phyloP scores from a whole-genome alignment of 768 basidiomycete species.

The Rhizopogon salebrosus region DNA sequence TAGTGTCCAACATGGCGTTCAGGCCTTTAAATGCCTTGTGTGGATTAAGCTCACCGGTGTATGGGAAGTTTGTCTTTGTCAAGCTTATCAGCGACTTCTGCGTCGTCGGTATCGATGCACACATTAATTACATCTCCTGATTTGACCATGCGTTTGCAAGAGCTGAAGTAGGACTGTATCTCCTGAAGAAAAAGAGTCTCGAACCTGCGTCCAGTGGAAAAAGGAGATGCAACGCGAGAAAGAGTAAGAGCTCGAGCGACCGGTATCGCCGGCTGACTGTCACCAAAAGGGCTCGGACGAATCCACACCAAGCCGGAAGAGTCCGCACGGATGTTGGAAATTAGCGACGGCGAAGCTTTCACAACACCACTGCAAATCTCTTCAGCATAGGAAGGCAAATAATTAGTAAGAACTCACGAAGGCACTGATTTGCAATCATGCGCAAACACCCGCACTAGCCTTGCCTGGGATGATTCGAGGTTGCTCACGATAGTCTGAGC shows the following conservation, averaged over 20 bases:
- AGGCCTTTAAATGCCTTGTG: background rate
- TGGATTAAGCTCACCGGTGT: background rate
- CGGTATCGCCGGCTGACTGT: constrained; percentile 55
- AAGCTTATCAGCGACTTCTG: constrained; percentile 2
- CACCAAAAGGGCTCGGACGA: constrained; percentile 56
- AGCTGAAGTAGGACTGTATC: constrained; percentile 59
- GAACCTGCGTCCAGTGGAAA: constrained; percentile 59
- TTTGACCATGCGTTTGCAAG: constrained; percentile 53
- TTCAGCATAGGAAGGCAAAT: background rate
- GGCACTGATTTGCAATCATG: constrained; percentile 37
- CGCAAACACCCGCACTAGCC: constrained; percentile 56
- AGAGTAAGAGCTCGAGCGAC: constrained; percentile 66
- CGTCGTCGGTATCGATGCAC: constrained; percentile 49
- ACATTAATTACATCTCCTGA: constrained; percentile 71
- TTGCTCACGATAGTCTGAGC: constrained; percentile 47
- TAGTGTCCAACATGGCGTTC: background rate
- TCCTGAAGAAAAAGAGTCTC: constrained; percentile 57
- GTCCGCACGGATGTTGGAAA: constrained; percentile 44
- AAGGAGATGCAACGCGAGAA: constrained; percentile 75
- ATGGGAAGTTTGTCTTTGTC: background rate
- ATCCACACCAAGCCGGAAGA: constrained; percentile 30
- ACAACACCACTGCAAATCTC: constrained; percentile 31
- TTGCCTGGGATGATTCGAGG: constrained; percentile 28
- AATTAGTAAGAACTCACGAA: constrained; percentile 25
- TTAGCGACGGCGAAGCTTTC: constrained; percentile 43